Base-by-base conservation (phyloP, 176 grass and related monocot genomes). In the Guadua angustifolia region DNA sequence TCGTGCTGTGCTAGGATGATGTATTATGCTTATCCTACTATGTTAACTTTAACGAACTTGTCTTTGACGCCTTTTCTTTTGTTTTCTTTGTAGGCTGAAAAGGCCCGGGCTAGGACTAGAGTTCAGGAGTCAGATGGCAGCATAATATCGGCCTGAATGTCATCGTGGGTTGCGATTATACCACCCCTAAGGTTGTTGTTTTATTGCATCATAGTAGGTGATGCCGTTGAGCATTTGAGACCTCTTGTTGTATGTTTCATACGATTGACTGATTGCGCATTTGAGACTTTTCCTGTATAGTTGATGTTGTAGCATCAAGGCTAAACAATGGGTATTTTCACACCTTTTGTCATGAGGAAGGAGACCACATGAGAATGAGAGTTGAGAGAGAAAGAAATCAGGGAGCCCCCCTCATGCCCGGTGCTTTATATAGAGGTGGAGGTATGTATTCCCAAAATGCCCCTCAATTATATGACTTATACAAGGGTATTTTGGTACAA, bases 71-170 rank as follows among this genome's bases (percentile, higher is more conserved):
- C 2, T 50, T 68, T 74, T 39, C 2, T 50, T 79, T 47, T 78
- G 42, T 75, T 56, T 76, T 83, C 11, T 29, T 17, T 79, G 69
- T 57, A 86, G 86, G 83, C 91, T 73, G 82, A 88, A 74, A 73
- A 45, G 4, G 80, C 93, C 43, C 51, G 5, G 66, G 80, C 32
- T 68, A 89, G 88, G 71, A 78, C 19, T 53, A 87, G 83, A 85
- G 86, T 93, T 81, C 61, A 87, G 46, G 75, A 18, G 71, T 73
- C 88, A 82, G 80, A 82, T 60, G 84, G 49, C 36, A 83, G 35
- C 18, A 17, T 9, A 52, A 38, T 75, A 80, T 84, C 74, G 18
- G 44, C 36, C 22, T 83, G 80, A 87, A 75, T 56, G 7, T 2
- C 40, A 21, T 26, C 32, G 36, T 4, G 35, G 35, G 16, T 55